phyloP scores from a whole-genome alignment of 331 rosid species.

The Phaseolus coccineus region DNA sequence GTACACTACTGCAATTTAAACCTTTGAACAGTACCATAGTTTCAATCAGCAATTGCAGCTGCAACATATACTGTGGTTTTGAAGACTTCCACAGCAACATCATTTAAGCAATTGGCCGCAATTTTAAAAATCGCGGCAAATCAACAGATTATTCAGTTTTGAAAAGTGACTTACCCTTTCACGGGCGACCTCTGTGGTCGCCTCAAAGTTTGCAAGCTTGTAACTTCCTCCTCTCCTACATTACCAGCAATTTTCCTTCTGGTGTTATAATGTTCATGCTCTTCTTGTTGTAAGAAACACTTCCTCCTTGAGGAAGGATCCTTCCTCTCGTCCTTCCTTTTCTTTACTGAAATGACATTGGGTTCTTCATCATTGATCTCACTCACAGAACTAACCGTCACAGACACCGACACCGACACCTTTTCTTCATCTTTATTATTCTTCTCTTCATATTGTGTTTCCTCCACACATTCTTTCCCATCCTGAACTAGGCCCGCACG shows the following conservation, averaged over 20 bases:
- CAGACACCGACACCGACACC: background rate
- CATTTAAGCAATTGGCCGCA: too few relatives aligned
- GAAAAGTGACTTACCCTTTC: constrained; percentile 49
- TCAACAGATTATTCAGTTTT: background rate
- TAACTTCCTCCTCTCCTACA: constrained; percentile 43
- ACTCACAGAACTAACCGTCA: constrained; percentile 41
- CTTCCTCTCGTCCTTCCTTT: constrained; percentile 45
- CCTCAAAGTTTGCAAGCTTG: constrained; percentile 39
- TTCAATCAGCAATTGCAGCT: background rate
- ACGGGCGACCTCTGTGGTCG: constrained; percentile 23
- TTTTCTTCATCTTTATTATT: too few relatives aligned
- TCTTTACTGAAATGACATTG: background rate
- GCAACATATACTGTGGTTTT: too few relatives aligned
- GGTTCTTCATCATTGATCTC: constrained; percentile 49
- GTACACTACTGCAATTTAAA: constrained; percentile 9
- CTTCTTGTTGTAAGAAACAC: background rate
- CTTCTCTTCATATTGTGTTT: background rate
- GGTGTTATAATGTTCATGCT: background rate
- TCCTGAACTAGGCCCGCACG: constrained; percentile 6
- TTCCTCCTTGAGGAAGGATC: constrained; percentile 30
- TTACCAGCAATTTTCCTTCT: constrained; percentile 34
- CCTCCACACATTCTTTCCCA: background rate
- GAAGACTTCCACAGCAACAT: too few relatives aligned
- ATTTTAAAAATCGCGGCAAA: background rate
- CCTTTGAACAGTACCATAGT: background rate